A percentile compares a stretch with the other conserved stretches of the same genome.
Evolutionary conservation across 2,329 filamentous ascomycete species (phyloP).

Genomic region (Colletotrichum tabaci): DNA sequence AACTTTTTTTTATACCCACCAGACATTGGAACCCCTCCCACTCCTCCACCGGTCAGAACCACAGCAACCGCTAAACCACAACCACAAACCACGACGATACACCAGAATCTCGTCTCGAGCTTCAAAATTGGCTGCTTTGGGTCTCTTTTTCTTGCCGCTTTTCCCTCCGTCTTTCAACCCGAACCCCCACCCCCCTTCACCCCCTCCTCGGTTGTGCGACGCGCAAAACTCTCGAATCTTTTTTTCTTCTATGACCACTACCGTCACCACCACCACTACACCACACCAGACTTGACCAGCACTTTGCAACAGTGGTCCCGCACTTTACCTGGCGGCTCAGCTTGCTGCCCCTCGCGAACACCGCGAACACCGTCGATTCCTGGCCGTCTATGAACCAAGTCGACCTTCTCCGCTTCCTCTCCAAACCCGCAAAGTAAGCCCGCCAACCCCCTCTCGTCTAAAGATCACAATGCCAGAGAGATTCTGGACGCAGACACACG

Average conservation of each 20-base stretch:
- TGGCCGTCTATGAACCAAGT: constrained; percentile 86
- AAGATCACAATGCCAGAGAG: neutral
- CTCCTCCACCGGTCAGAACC: constrained; percentile 16
- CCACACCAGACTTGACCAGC: constrained; percentile 6
- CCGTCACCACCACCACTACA: neutral
- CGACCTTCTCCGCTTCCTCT: constrained; percentile 93
- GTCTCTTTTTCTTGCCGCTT: neutral
- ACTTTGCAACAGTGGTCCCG: constrained; percentile 18
- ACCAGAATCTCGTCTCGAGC: constrained; percentile 28
- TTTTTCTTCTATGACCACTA: neutral
- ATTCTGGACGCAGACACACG: neutral
- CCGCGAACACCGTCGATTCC: constrained; percentile 19
- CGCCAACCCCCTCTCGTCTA: neutral
- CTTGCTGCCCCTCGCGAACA: constrained; percentile 21
- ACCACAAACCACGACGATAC: constrained; percentile 10
- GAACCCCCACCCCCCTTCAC: no score
- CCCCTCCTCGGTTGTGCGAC: constrained; percentile 12
- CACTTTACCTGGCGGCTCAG: constrained; percentile 20
- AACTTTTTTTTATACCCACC: constrained; percentile 35
- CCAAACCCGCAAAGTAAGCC: constrained; percentile 92
- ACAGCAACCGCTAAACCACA: constrained; percentile 28
- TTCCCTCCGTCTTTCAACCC: no score
- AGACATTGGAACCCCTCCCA: constrained; percentile 12
- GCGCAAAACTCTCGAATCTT: neutral
- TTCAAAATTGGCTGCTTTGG: constrained; percentile 34